Base-by-base conservation (phyloP, 257 asterid species). In the Solanum pinnatisectum region DNA sequence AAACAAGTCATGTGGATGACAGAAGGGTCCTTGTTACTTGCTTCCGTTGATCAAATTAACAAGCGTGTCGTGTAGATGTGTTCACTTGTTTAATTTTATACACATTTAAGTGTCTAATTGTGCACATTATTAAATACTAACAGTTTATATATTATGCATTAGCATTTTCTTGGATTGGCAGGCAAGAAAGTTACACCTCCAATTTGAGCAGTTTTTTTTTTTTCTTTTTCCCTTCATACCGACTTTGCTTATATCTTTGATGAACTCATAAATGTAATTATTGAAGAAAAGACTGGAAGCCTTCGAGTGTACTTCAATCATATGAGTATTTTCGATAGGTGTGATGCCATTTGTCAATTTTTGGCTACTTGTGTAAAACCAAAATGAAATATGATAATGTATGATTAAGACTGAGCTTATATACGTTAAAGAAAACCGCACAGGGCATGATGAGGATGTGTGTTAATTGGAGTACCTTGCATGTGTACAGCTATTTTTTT, bases 1-100 rank as follows among this genome's bases (percentile, higher is more conserved):
- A 84, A 88, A 36, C 37, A 23, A 18, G 20, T 60, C 30, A 88
- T 73, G 78, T 83, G 89, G 49, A 30, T 88, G 87, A 49, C 89
- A 88, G 84, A 27, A 71, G 44, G 87, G 78, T 33, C 72, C 16
- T 63, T 9, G 15, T 74, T 25, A 22, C 30, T 6, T 5, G 20
- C 35, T 71, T 72, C 78, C 68, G 46, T 44, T 63, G 23, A 60
- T 40, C 81, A 33, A 68, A 39, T 44, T 44, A 42, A 65, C 22
- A 36, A 37, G 7, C 2, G 1, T 36, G 39, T 36, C 39, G 8
- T 8, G 46, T 40, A 40, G 11, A 10, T 40, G 3, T 40, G 3
- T 40, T 2, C 3, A 40, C 11, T 40, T 40, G 2, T 40, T 40
- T 10, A 10, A 40, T 40, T 40, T 10, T 40, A 40, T 40, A 40